phyloP scores from a whole-genome alignment of 805 yeast species.

The Ogataea ganodermae region DNA sequence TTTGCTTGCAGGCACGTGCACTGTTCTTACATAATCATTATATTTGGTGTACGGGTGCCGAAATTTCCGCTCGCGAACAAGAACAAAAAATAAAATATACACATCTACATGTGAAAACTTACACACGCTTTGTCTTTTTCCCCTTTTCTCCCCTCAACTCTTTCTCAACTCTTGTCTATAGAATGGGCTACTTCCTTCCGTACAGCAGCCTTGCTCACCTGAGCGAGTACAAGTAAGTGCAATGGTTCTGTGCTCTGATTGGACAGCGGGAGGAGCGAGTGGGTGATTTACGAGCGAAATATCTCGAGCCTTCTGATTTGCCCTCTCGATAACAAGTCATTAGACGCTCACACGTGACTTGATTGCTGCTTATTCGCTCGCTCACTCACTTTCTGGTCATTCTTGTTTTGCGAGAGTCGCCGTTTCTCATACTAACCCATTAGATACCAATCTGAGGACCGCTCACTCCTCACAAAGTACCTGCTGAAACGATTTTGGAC shows the following conservation, averaged over 20 bases:
- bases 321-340: too few species aligned
- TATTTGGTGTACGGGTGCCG: too few species aligned
- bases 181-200: conserved; percentile 53
- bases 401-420: too few species aligned
- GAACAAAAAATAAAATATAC: background rate
- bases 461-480: conserved; percentile 72
- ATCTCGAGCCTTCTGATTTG: too few species aligned
- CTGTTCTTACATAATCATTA: too few species aligned
- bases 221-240: conserved; percentile 46
- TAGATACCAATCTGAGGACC: conserved; percentile 75
- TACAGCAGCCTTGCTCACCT: conserved; percentile 43
- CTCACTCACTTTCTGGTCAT: conserved; percentile 2
- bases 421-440: background rate
- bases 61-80: too few species aligned
- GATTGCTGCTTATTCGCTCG: background rate
- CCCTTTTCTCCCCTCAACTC: too few species aligned
- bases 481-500: conserved; percentile 83
- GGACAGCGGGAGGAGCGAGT: background rate
- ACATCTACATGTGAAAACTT: too few species aligned
- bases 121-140: too few species aligned
- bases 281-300: too few species aligned
- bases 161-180: background rate
- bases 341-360: too few species aligned
- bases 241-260: background rate
- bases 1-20: background rate